These are phyloP conservation scores for Ogataea trehalophila DNA, from an alignment of 805 yeast species.

Conservation along the genomic window DNA sequence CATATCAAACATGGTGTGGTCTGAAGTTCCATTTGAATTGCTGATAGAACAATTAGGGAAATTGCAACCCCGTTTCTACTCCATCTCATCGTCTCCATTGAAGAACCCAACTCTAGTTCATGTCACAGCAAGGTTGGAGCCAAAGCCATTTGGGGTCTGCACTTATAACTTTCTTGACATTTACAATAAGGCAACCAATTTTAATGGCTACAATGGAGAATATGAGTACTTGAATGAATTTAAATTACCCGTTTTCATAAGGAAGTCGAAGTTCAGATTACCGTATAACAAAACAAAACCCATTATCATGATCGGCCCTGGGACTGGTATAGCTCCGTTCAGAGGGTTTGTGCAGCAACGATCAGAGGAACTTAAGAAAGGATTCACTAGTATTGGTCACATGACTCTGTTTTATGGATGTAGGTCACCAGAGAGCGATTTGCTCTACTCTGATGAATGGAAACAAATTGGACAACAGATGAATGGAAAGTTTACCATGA, in stretches of 20 bases:
- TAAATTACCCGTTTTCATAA: conserved; percentile 76
- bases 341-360: conserved; percentile 82
- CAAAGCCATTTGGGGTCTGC: conserved; percentile 60
- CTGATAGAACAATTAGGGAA: conserved; percentile 72
- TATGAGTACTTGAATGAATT: neutral
- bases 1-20: conserved; percentile 42
- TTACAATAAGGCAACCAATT: conserved; percentile 30
- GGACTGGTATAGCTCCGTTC: conserved; percentile 96
- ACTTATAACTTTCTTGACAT: conserved; percentile 75
- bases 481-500: conserved; percentile 51
- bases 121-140: conserved; percentile 81
- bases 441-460: conserved; percentile 82
- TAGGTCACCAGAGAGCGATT: conserved; percentile 57
- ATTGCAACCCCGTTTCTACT: conserved; percentile 86
- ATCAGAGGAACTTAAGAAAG: conserved; percentile 36
- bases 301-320: conserved; percentile 90
- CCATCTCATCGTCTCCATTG: conserved; percentile 78
- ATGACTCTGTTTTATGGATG: conserved; percentile 81
- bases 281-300: conserved; percentile 78
- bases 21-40: conserved; percentile 70
- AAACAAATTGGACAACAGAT: conserved; percentile 48
- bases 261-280: conserved; percentile 83
- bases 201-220: neutral
- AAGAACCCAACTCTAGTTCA: conserved; percentile 58
- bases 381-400: conserved; percentile 47